Conservation (phyloP, 192 early-diverging fungal genomes). For the Entomortierella beljakovae region DNA sequence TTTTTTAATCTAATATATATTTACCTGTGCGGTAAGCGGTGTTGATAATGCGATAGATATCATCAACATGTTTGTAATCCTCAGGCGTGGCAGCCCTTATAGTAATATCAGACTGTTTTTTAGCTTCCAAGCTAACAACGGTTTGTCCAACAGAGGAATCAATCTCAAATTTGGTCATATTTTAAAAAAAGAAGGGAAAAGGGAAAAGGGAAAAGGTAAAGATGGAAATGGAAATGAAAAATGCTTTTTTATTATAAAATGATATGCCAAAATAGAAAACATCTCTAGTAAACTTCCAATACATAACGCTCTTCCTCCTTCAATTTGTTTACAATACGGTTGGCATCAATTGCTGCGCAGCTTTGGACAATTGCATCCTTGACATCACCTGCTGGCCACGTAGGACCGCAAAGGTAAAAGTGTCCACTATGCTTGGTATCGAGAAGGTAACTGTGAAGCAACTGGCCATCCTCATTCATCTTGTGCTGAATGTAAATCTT, state of each 20-base stretch:
- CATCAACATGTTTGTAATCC: constrained; percentile 11
- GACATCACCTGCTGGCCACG: constrained; percentile 96
- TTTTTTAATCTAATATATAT: no score
- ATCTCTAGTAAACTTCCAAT: constrained; percentile 85
- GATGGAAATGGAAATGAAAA: not conserved
- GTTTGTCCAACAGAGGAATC: no score
- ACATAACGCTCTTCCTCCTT: constrained; percentile 95
- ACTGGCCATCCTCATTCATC: constrained; percentile 86
- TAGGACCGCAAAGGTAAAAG: constrained; percentile 98
- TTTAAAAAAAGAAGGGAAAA: no score
- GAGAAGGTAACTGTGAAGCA: constrained; percentile 82
- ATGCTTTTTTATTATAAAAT: not conserved
- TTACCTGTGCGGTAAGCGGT: constrained; percentile 28
- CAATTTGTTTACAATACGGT: constrained; percentile 83
- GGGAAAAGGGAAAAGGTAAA: not conserved
- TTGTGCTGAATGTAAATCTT: constrained; percentile 98
- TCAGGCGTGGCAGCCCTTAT: constrained; percentile 1
- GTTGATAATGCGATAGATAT: constrained; percentile 22
- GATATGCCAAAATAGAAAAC: not conserved
- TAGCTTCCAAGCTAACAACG: no score
- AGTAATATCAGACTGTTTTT: constrained; percentile 6
- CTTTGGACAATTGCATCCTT: constrained; percentile 88
- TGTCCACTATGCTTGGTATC: constrained; percentile 72
- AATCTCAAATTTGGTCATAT: no score
- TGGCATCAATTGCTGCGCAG: constrained; percentile 74